Evolutionary conservation across 306 rosid genomes (phyloP), one percentile per base, ranked within the genome.

Genomic region (Vicia villosa): DNA sequence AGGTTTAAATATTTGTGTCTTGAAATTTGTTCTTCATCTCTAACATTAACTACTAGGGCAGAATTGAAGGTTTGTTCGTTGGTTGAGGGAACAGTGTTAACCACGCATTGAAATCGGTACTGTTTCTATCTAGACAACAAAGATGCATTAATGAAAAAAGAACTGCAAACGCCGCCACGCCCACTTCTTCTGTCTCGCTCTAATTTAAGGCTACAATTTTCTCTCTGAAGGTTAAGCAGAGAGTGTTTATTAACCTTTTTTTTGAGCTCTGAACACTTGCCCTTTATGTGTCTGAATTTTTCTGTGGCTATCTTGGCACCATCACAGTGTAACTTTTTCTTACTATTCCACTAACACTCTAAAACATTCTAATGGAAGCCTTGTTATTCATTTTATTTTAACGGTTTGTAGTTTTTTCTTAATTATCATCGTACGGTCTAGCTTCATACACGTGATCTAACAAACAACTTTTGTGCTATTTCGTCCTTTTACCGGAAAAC

Each of bases 121-220:
- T 34, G 7, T n/a, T 32, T 55, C 17, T 55, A 5, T 6, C 15
- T 22, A 12, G 60, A 54, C 60, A 54, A 26, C 17, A 55, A 55
- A 34, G 38, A 34, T 34, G 38, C 38, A 34, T 13, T 14, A 55
- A 24, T 54, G 30, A 26, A 55, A 74, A 73, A 81, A 82, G 57
- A 81, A 60, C 83, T 79, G 83, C 83, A 74, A 76, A 89, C 97
- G 97, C 97, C 97, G 96, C 95, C 96, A 89, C 86, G 82, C 78
- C 77, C 85, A 75, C 77, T 82, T 73, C 66, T 73, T 73, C 52
- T 67, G 59, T 70, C 79, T 76, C 80, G 5, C 83, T 82, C 77
- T 49, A 55, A 85, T 85, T 89, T 83, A 87, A 84, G 82, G 74
- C 77, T 24, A 34, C 22, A 16, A 7, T 49, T 21, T 49, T 17